phyloP scores from a whole-genome alignment of 2,329 filamentous ascomycete genomes.

The Sporothrix luriei region DNA sequence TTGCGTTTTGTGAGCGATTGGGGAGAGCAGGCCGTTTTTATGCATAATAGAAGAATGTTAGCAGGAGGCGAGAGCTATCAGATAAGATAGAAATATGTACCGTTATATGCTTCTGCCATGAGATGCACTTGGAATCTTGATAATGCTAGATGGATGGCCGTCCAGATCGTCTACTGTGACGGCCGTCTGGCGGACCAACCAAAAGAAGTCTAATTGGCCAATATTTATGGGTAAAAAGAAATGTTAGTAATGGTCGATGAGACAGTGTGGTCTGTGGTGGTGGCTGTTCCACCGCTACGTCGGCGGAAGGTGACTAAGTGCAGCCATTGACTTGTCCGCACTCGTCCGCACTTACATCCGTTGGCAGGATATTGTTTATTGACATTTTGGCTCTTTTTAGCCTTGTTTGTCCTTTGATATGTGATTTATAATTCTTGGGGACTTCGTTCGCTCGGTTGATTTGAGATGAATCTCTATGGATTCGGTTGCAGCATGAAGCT shows the following conservation, averaged over 20 bases:
- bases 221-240: too few relatives aligned
- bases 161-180: neutral
- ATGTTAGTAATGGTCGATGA: too few relatives aligned
- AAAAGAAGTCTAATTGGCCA: neutral
- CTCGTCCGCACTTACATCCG: slow-evolving; percentile 17
- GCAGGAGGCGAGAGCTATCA: neutral
- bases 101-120: neutral
- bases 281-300: slow-evolving; percentile 1
- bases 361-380: neutral
- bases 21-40: neutral
- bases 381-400: neutral
- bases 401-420: neutral
- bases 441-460: neutral
- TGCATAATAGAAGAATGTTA: neutral
- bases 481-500: too few relatives aligned
- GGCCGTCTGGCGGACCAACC: slow-evolving; percentile 1
- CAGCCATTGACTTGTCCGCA: neutral
- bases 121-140: neutral
- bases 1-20: neutral
- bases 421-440: neutral
- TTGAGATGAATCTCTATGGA: too few relatives aligned
- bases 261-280: neutral
- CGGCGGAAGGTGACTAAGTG: neutral
- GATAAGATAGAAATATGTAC: neutral
- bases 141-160: too few relatives aligned